Base-by-base conservation (phyloP, 2,329 filamentous ascomycete genomes). In the Chalaropsis thielavioides region DNA sequence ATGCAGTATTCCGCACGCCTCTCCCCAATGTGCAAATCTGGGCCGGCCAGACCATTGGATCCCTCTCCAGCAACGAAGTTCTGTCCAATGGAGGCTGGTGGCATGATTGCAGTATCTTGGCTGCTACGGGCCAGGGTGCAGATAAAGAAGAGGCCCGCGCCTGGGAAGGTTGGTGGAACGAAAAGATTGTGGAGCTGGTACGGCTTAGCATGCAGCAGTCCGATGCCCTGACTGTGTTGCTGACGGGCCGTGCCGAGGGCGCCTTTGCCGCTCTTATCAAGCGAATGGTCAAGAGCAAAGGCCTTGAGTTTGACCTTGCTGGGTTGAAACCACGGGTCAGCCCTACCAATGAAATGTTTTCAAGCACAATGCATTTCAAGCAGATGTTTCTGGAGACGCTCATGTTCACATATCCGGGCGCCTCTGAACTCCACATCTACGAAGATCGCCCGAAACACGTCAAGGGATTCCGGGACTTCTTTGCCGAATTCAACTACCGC, bases 121-220 rank as follows among this genome's bases (percentile, higher is more conserved):
- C 87, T 11, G 86, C 92, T 1, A 96, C 91, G 0, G 94, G 94
- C 63, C 82, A 90, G 66, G 94, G 94, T 17, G 73, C 87, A 5
- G 89, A 90, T 62, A 83, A 83, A 66, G 94, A 97, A 75, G 92
- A 97, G 74, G 78, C 82, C 51, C 84, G 85, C 27, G 92, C 83
- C 10, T 99, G 92, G 92, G 79, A 88, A 66, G 91, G 91, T 43
- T 96, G 90, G 88, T 99, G 94, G 94, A 97, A 97, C 72, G 92
- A 97, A 72, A 85, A 88, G 70, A 86, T 99, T 67, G 86, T 84
- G 64, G 83, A 91, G 70, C 82, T 97, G 38, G 90, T 95, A 49
- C 80, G 82, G 71, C 78, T 96, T 65, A 92, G 87, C 73, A 89
- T 89, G 79, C 77, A 88, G 72, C 90, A 96, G 72, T 88, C 90